A percentile compares a stretch with the other conserved stretches of the same genome.
These are phyloP conservation scores for Ascochyta fabae DNA, from an alignment of 2,329 filamentous ascomycete genomes.

Conservation along the genomic window DNA sequence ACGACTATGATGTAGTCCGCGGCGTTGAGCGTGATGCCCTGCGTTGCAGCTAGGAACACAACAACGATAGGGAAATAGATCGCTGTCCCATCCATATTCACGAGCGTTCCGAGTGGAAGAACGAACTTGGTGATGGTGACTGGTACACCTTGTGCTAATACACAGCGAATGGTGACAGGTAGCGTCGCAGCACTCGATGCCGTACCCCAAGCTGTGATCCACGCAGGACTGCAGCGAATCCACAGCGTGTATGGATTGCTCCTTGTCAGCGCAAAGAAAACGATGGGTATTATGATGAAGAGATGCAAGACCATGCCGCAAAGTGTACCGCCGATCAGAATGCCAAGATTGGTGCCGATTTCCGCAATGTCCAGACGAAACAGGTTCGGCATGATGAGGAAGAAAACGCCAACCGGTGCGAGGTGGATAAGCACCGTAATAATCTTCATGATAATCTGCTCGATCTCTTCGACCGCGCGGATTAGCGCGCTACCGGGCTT, in stretches of 20 bases:
- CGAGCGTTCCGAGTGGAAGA: conserved; percentile 55
- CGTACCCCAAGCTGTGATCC: conserved; percentile 63
- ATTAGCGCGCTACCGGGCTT: conserved; percentile 52
- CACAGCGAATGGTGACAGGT: conserved; percentile 56
- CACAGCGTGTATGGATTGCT: conserved; percentile 58
- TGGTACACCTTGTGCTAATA: conserved; percentile 52
- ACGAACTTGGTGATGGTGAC: conserved; percentile 55
- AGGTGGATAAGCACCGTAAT: conserved; percentile 58
- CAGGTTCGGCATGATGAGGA: conserved; percentile 60
- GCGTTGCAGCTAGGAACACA: conserved; percentile 60
- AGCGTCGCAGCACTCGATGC: conserved; percentile 62
- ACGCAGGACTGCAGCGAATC: conserved; percentile 58
- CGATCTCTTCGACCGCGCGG: conserved; percentile 56
- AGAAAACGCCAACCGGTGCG: conserved; percentile 62
- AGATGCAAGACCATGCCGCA: conserved; percentile 57
- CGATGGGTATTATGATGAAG: conserved; percentile 54
- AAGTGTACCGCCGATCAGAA: conserved; percentile 58
- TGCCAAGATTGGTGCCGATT: conserved; percentile 58
- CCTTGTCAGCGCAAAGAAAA: conserved; percentile 44
- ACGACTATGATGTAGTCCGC: conserved; percentile 59
- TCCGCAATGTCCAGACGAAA: conserved; percentile 57
- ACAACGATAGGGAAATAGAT: conserved; percentile 63
- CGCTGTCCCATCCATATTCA: conserved; percentile 53
- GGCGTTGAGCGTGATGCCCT: conserved; percentile 53
- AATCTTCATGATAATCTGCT: conserved; percentile 55